Conservation (phyloP, 805 yeast species). For the Grigorovia humatica region DNA sequence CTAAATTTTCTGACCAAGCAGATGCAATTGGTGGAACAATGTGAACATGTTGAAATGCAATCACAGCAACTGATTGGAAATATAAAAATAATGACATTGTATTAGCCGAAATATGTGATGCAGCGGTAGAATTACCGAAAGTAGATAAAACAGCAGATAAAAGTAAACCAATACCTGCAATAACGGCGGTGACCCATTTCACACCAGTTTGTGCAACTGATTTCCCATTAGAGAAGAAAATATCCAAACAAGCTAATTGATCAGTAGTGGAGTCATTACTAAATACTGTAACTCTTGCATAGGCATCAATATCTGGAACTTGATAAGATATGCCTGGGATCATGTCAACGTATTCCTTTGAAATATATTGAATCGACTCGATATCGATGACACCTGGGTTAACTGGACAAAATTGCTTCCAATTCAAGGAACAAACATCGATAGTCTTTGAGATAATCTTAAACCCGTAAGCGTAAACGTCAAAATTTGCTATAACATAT, state of each 20-base stretch:
- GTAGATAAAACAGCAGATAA: conserved; percentile 74
- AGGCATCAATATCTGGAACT: conserved; percentile 83
- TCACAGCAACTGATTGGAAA: conserved; percentile 81
- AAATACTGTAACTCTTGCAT: conserved; percentile 47
- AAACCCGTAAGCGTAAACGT: conserved; percentile 87
- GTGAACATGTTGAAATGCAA: conserved; percentile 78
- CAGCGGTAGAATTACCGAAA: conserved; percentile 83
- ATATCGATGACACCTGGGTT: conserved; percentile 74
- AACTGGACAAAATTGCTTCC: conserved; percentile 89
- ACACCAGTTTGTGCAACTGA: conserved; percentile 74
- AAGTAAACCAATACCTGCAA: conserved; percentile 78
- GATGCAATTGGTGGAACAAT: conserved; percentile 88
- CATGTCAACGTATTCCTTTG: conserved; percentile 38
- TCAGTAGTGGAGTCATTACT: conserved; percentile 30
- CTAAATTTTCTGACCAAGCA: conserved; percentile 86
- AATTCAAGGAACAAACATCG: conserved; percentile 51
- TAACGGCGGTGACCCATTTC: conserved; percentile 89
- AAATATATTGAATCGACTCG: conserved; percentile 56
- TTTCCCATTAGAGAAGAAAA: conserved; percentile 65
- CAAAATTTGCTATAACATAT: conserved; percentile 56
- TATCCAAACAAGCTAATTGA: conserved; percentile 61
- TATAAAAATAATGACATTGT: conserved; percentile 76
- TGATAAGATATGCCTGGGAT: conserved; percentile 81
- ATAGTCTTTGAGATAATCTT: conserved; percentile 46
- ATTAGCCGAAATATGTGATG: conserved; percentile 85